These are phyloP conservation scores for Oldenlandia corymbosa DNA, from an alignment of 257 asterid species.

Conservation along the genomic window DNA sequence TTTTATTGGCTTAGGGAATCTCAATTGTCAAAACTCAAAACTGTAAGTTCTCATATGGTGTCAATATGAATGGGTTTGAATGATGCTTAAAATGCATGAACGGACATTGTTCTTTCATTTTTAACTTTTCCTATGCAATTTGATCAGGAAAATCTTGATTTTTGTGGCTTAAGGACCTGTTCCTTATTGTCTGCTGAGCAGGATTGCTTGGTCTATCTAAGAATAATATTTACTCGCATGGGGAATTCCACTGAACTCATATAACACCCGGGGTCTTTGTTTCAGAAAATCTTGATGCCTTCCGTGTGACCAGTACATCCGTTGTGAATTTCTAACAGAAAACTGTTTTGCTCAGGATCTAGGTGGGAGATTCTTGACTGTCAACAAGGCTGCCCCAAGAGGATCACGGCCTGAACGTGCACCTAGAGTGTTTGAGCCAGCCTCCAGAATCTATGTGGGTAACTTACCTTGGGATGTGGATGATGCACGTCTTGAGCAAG, in stretches of 20 bases:
- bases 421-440: constrained; percentile 46
- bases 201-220: background rate
- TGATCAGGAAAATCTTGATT: background rate
- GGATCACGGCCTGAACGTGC: constrained; percentile 77
- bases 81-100: no score
- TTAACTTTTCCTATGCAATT: background rate
- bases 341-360: constrained; percentile 48
- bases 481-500: constrained; percentile 60
- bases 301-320: background rate
- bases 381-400: constrained; percentile 75
- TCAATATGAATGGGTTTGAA: no score
- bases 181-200: background rate
- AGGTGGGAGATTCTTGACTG: constrained; percentile 65
- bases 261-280: background rate
- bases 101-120: no score
- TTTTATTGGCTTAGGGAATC: no score
- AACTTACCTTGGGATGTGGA: constrained; percentile 84
- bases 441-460: constrained; percentile 69
- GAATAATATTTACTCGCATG: background rate
- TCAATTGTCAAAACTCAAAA: no score
- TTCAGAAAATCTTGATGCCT: background rate
- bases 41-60: no score
- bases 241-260: background rate
- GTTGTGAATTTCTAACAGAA: background rate
- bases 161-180: background rate